Evolutionary conservation across 1,284 basidiomycete species (phyloP).

Genomic region (Vanrija sp.): DNA sequence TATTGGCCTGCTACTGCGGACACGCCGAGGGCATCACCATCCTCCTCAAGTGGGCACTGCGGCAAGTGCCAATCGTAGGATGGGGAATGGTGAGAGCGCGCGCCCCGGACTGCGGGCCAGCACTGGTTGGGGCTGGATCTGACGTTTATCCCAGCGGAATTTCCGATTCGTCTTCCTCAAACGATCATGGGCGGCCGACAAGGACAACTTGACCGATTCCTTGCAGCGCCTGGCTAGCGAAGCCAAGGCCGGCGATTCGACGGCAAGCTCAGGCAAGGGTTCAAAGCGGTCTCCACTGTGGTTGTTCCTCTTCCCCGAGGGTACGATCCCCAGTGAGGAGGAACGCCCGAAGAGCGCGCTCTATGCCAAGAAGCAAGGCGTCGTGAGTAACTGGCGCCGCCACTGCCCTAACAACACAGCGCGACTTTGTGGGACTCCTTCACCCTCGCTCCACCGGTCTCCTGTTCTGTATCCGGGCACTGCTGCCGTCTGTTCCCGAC

Average conservation of each 20-base stretch:
- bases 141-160: constrained; percentile 59
- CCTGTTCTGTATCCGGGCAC: constrained; percentile 74
- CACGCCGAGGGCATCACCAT: constrained; percentile 69
- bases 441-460: constrained; percentile 88
- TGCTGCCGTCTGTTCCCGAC: constrained; percentile 69
- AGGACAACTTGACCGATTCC: constrained; percentile 54
- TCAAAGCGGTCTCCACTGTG: constrained; percentile 67
- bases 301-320: constrained; percentile 87
- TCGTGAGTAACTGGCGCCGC: constrained; percentile 47
- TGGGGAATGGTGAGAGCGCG: constrained; percentile 60
- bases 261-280: constrained; percentile 36
- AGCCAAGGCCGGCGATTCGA: constrained; percentile 54
- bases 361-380: constrained; percentile 52
- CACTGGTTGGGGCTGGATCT: no score
- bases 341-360: constrained; percentile 77
- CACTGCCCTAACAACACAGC: constrained; percentile 50
- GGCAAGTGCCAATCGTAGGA: constrained; percentile 80
- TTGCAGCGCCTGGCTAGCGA: constrained; percentile 47
- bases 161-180: constrained; percentile 85
- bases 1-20: constrained; percentile 69
- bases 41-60: constrained; percentile 81
- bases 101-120: background rate
- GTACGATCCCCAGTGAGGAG: constrained; percentile 77
- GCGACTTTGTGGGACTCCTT: constrained; percentile 72
- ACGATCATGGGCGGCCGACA: constrained; percentile 80